Percentiles rank a stretch among this genome's conserved stretches.
These are phyloP conservation scores for Isatis tinctoria DNA, from an alignment of 345 rosid species.

Conservation along the genomic window DNA sequence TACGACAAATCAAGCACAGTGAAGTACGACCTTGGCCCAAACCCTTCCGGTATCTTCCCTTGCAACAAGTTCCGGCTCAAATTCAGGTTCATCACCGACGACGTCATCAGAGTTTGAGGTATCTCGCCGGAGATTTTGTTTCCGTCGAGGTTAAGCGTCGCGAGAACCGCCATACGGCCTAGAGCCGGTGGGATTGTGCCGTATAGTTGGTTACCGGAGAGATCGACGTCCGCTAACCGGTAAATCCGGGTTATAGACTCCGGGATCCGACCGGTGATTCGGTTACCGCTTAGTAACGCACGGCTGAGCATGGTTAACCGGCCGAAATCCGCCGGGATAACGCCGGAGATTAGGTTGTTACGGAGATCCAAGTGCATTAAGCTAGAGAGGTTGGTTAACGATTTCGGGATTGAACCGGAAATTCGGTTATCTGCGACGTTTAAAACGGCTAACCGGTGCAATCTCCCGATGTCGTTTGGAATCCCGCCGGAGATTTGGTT, in stretches of 20 bases:
- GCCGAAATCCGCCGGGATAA: slow-evolving; percentile 53
- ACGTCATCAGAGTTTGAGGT: slow-evolving; percentile 53
- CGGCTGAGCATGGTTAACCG: slow-evolving; percentile 68
- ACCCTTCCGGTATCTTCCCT: slow-evolving; percentile 66
- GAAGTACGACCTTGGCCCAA: slow-evolving; percentile 71
- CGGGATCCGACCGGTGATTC: slow-evolving; percentile 57
- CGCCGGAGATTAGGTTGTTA: slow-evolving; percentile 56
- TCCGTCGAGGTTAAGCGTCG: slow-evolving; percentile 72
- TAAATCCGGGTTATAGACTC: slow-evolving; percentile 54
- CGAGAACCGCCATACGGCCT: slow-evolving; percentile 79
- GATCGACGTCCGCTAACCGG: slow-evolving; percentile 79
- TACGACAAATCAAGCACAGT: slow-evolving; percentile 63
- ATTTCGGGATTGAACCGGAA: slow-evolving; percentile 58
- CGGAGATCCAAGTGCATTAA: slow-evolving; percentile 86
- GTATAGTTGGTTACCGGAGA: slow-evolving; percentile 57
- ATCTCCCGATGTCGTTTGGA: slow-evolving; percentile 57
- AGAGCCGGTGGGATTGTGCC: slow-evolving; percentile 60
- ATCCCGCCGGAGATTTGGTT: slow-evolving; percentile 61
- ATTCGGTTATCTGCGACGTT: slow-evolving; percentile 75
- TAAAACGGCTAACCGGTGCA: slow-evolving; percentile 59
- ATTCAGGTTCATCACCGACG: slow-evolving; percentile 56
- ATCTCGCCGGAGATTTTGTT: slow-evolving; percentile 57
- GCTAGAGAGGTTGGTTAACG: slow-evolving; percentile 55
- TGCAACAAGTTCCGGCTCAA: slow-evolving; percentile 55
- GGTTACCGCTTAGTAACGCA: slow-evolving; percentile 64